phyloP scores from a whole-genome alignment of 371 early-diverging fungal genomes.

The Lichtheimia corymbifera region DNA sequence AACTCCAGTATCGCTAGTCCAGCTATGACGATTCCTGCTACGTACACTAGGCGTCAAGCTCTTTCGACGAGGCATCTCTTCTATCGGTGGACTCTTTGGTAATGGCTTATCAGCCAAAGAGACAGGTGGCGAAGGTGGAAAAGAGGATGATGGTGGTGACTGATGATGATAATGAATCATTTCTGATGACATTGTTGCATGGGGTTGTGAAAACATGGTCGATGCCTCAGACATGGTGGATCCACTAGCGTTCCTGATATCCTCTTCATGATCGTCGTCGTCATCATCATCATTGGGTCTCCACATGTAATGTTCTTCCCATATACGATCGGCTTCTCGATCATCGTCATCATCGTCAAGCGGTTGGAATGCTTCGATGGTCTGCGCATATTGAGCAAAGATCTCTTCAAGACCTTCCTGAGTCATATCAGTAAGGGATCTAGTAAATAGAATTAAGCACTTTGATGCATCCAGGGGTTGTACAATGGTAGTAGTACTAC shows the following conservation, averaged over 20 bases:
- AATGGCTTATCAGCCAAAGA: constrained; percentile 15
- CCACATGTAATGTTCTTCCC: constrained; percentile 4
- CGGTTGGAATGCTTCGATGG: constrained; percentile 43
- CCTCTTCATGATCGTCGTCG: constrained; percentile 25
- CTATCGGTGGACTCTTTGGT: constrained; percentile 10
- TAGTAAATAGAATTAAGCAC: constrained; percentile 4
- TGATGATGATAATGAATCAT: not conserved
- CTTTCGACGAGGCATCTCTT: constrained; percentile 16
- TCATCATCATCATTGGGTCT: constrained; percentile 22
- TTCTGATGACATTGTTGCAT: constrained; percentile 13
- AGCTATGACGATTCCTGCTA: constrained; percentile 19
- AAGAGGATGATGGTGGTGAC: constrained; percentile 11
- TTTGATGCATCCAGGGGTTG: constrained; percentile 1
- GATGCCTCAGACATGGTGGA: constrained; percentile 15
- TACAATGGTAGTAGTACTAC: not conserved
- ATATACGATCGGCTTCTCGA: not conserved
- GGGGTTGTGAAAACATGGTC: constrained; percentile 12
- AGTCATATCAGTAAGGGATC: constrained; percentile 46
- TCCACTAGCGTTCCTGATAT: constrained; percentile 10
- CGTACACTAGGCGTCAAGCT: constrained; percentile 15
- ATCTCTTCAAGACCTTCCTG: constrained; percentile 47
- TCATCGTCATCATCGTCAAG: constrained; percentile 9
- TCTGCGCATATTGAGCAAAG: constrained; percentile 42
- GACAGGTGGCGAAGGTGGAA: not conserved
- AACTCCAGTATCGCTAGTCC: constrained; percentile 24